A percentile compares a stretch with the other conserved stretches of the same genome.
phyloP scores from a whole-genome alignment of 495 filamentous ascomycete species.

The Talaromyces wortmannii region DNA sequence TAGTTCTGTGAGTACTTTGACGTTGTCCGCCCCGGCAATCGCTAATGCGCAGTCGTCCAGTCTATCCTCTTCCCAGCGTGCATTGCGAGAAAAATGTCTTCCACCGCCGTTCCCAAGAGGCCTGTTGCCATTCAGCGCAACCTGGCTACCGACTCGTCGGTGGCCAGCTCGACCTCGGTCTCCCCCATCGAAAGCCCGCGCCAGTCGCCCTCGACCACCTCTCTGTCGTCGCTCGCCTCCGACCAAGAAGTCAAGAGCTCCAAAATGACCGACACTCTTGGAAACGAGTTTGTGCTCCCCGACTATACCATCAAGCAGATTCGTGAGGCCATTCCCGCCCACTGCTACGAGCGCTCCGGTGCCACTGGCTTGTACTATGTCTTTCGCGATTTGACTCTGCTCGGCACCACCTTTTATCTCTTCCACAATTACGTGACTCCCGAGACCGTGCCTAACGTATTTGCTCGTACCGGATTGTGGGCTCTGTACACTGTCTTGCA shows the following conservation, averaged over 20 bases:
- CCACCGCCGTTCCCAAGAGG: constrained; percentile 47
- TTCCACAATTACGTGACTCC: constrained; percentile 63
- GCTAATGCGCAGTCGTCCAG: background rate
- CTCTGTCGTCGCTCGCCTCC: constrained; percentile 82
- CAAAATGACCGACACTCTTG: constrained; percentile 61
- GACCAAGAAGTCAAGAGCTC: constrained; percentile 24
- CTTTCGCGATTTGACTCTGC: constrained; percentile 48
- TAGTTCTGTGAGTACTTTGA: background rate
- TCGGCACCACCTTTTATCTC: constrained; percentile 53
- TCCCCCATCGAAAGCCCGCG: constrained; percentile 66
- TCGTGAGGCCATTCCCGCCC: constrained; percentile 51
- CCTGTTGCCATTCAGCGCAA: constrained; percentile 45
- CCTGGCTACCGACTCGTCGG: constrained; percentile 49
- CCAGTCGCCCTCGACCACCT: constrained; percentile 79
- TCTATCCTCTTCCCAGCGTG: background rate
- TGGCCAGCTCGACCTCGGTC: constrained; percentile 52
- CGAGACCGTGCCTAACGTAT: constrained; percentile 48
- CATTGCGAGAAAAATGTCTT: constrained; percentile 36
- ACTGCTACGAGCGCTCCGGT: constrained; percentile 65
- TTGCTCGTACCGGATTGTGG: constrained; percentile 45
- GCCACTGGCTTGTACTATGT: constrained; percentile 54
- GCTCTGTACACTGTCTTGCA: constrained; percentile 57
- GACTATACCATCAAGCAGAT: constrained; percentile 69
- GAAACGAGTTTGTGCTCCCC: constrained; percentile 64
- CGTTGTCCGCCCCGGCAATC: background rate